Evolutionary conservation across 78 protist genomes (phyloP), one percentile per base, ranked within the genome.

Genomic region (Guillardia theta): DNA sequence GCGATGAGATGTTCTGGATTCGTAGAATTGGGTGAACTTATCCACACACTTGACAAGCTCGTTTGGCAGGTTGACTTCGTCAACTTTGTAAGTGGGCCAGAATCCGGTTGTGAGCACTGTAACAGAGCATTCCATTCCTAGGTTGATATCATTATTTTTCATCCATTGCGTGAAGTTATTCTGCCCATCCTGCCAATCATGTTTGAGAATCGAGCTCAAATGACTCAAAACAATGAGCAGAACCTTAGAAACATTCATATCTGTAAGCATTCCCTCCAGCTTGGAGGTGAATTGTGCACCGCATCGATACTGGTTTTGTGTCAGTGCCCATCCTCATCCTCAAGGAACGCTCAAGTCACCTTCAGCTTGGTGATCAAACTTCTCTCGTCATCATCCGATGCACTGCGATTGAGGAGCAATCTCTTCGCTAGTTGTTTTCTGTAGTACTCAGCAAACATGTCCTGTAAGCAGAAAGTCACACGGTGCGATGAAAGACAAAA

Each of bases 251-350:
- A 94, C 87, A 62, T 94, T 88, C 95, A 94, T 94, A 76, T 94
- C 95, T n/a, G 94, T 92, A 44, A 94, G 48, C 95, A 94, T 94
- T 27, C 95, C 96, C 58, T 95, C 96, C 37, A 95, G 90, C 94
- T 95, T 95, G n/a, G 95, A 93, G 15, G 96, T 95, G 93, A 95
- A 95, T 36, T 93, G 94, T 33, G 70, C 70, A 8, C 96, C 94
- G 64, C 96, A 93, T 1, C 93, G 64, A 12, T 46, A 48, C 64
- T 46, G 93, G 10, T 30, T 9, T 58, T 58, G 70, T 0, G 70
- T 1, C 2, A 24, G 6, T 58, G 70, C 1, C 21, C 30, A 50
- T 10, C 30, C 15, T 10, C 15, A 10, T 50, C 58, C 58, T n/a
- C n/a, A n/a, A n/a, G n/a, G n/a, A 64, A 24, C 21, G 21, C 12